Conservation (phyloP, 352 stramenopile species). For the Stramenopiles sp. region DNA sequence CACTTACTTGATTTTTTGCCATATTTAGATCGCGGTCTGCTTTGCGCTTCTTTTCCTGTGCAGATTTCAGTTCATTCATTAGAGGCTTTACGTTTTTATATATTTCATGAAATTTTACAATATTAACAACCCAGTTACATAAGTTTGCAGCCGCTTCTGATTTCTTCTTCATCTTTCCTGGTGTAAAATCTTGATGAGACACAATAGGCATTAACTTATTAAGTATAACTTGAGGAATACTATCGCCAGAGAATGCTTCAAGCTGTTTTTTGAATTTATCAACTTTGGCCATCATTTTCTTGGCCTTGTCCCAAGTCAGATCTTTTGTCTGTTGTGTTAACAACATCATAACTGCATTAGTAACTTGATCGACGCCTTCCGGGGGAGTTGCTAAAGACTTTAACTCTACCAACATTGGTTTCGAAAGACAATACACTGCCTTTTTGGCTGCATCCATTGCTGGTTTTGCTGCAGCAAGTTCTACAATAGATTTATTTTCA, state of each 20-base stretch:
- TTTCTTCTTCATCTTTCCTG: conserved; percentile 80
- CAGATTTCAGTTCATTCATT: conserved; percentile 76
- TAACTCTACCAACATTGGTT: conserved; percentile 72
- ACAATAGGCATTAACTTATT: conserved; percentile 15
- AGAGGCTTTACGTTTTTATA: conserved; percentile 92
- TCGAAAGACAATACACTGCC: conserved; percentile 78
- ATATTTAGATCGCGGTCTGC: conserved; percentile 27
- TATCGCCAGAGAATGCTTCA: conserved; percentile 51
- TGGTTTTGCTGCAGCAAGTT: conserved; percentile 66
- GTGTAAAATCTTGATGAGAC: conserved; percentile 35
- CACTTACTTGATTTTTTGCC: conserved; percentile 48
- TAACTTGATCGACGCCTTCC: conserved; percentile 69
- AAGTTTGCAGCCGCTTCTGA: conserved; percentile 75
- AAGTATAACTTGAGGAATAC: conserved; percentile 12
- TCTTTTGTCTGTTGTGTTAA: conserved; percentile 89
- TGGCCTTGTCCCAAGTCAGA: conserved; percentile 84
- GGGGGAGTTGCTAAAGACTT: conserved; percentile 80
- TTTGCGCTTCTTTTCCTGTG: conserved; percentile 41
- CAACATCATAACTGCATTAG: conserved; percentile 69
- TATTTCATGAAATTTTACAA: conserved; percentile 88
- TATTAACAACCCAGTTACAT: conserved; percentile 86
- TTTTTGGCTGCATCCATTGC: conserved; percentile 71
- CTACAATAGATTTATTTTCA: conserved; percentile 57
- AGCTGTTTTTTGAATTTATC: conserved; percentile 62
- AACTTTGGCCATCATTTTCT: conserved; percentile 96